These are phyloP conservation scores for Rusavskia elegans DNA, from an alignment of 495 filamentous ascomycete species.

Conservation along the genomic window DNA sequence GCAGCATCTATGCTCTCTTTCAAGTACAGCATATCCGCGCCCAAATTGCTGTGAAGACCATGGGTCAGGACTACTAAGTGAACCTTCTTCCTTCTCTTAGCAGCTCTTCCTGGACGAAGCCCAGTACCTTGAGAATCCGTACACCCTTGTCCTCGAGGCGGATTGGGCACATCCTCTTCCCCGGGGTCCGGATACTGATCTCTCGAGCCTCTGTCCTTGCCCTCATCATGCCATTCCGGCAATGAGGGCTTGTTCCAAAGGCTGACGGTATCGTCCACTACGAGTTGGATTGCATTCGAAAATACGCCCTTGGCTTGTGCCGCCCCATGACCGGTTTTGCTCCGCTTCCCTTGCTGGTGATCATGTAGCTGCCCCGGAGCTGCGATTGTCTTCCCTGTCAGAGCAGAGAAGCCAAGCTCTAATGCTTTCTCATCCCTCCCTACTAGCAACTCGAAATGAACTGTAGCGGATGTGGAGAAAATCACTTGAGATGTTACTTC, in stretches of 20 bases:
- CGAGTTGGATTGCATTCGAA: conserved; percentile 57
- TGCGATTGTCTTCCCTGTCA: conserved; percentile 27
- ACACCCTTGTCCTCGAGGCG: neutral
- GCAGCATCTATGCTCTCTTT: conserved; percentile 92
- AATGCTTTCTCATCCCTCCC: conserved; percentile 73
- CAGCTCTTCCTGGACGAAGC: neutral
- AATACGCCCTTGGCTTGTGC: conserved; percentile 57
- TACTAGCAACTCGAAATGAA: conserved; percentile 80
- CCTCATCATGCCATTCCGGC: conserved; percentile 43
- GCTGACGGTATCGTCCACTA: conserved; percentile 71
- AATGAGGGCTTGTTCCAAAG: conserved; percentile 84
- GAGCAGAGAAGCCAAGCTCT: conserved; percentile 36
- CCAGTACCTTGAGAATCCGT: neutral
- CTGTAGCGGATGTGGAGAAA: conserved; percentile 73
- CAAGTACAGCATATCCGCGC: conserved; percentile 89
- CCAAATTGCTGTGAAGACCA: conserved; percentile 92
- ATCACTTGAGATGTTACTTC: conserved; percentile 85
- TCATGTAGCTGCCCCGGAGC: conserved; percentile 57
- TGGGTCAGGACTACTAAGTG: conserved; percentile 90
- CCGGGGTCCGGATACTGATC: conserved; percentile 5
- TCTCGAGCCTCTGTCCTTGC: conserved; percentile 14
- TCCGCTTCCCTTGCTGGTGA: conserved; percentile 38
- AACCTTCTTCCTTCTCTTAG: conserved; percentile 44
- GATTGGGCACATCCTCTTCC: conserved; percentile 1
- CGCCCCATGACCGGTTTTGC: conserved; percentile 30